Percentiles rank a stretch among this genome's conserved stretches.
phyloP scores from a whole-genome alignment of 306 rosid genomes.

The Rosa lucieae region DNA sequence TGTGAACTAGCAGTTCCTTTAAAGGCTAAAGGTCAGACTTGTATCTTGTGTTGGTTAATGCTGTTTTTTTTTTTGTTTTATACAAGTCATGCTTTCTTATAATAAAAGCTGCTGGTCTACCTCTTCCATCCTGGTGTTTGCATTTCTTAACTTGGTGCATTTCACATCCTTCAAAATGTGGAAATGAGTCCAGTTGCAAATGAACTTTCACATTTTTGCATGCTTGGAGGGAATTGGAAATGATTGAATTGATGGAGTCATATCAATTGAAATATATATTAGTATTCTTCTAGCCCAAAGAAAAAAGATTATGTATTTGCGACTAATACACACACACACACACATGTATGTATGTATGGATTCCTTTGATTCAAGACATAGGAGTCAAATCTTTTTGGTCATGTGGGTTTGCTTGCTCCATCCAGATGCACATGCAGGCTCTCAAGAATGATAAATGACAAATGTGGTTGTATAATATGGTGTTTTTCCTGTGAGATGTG shows the following conservation, averaged over 20 bases:
- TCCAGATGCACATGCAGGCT: not conserved
- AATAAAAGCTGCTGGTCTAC: not conserved
- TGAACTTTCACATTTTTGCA: not conserved
- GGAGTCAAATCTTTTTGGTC: not conserved
- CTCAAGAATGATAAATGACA: not conserved
- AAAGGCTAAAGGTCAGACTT: conserved; percentile 71
- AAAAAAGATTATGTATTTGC: not conserved
- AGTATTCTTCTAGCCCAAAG: not conserved
- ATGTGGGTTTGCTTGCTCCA: not conserved
- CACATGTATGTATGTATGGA: not conserved
- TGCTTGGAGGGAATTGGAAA: not conserved
- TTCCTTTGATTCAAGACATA: not conserved
- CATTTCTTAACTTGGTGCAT: not conserved
- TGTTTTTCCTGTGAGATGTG: not conserved
- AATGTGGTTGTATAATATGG: not conserved
- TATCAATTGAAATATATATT: not conserved
- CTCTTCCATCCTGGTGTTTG: not conserved
- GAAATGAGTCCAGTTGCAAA: not conserved
- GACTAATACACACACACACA: not conserved
- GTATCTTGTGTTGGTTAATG: not conserved
- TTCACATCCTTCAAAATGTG: not conserved
- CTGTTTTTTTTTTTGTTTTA: not conserved
- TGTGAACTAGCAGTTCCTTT: conserved; percentile 83
- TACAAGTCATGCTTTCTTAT: not conserved
- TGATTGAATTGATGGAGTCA: not conserved